A percentile compares a stretch with the other conserved stretches of the same genome.
phyloP scores from a whole-genome alignment of 768 basidiomycete genomes.

The Mycena rosella region DNA sequence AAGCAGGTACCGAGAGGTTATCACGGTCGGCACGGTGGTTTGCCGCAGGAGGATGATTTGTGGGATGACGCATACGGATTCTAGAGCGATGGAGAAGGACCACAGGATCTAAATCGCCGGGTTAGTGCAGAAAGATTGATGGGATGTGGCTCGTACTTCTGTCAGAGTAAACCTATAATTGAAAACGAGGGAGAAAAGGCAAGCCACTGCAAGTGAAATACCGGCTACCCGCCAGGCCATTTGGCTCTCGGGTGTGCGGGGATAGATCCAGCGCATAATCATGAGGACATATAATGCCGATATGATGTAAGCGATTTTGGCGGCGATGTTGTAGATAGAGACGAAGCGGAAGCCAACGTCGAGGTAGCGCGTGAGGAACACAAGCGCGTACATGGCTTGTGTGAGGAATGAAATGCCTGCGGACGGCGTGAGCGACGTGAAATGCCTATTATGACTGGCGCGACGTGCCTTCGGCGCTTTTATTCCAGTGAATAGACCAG shows the following conservation, averaged over 20 bases:
- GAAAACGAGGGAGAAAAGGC: conserved; percentile 73
- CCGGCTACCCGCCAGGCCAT: conserved; percentile 58
- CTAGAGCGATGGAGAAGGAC: conserved; percentile 89
- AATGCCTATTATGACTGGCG: not conserved
- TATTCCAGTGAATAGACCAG: conserved; percentile 33
- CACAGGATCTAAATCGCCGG: conserved; percentile 67
- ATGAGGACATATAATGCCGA: conserved; percentile 78
- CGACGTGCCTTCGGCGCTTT: conserved; percentile 29
- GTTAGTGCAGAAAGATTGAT: not conserved
- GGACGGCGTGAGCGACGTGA: conserved; percentile 1
- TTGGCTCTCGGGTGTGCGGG: conserved; percentile 85
- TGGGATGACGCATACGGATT: conserved; percentile 82
- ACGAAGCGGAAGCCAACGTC: conserved; percentile 73
- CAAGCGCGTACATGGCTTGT: conserved; percentile 77
- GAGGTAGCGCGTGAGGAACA: conserved; percentile 81
- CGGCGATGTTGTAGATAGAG: conserved; percentile 79
- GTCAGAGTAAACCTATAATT: conserved; percentile 59
- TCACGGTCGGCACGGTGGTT: conserved; percentile 86
- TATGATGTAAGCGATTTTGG: conserved; percentile 86
- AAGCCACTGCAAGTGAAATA: conserved; percentile 52
- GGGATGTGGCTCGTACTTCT: conserved; percentile 48
- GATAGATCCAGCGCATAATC: conserved; percentile 80
- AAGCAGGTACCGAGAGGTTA: conserved; percentile 86
- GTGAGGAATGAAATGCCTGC: conserved; percentile 86
- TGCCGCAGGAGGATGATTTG: conserved; percentile 87